Evolutionary conservation across 1,139 yeast genomes (phyloP).

Genomic region (Saccharomyces hybrid): DNA sequence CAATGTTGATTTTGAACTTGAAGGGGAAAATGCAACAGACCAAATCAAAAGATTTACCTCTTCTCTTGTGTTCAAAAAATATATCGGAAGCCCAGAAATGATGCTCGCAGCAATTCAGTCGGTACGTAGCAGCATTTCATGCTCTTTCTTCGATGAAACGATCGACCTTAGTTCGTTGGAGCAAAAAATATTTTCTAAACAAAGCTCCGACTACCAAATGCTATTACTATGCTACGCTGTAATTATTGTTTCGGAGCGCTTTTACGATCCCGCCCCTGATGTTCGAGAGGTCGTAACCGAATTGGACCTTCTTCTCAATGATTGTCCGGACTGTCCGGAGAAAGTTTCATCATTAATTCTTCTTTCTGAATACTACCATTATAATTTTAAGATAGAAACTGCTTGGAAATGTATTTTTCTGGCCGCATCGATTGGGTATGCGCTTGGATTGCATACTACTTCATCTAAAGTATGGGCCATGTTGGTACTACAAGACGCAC

Average conservation of each 20-base stretch:
- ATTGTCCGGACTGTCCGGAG: slow-evolving; percentile 9
- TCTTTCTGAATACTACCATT: slow-evolving; percentile 11
- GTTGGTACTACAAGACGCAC: slow-evolving; percentile 10
- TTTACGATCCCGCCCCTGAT: not conserved
- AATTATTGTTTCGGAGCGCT: not conserved
- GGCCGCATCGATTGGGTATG: slow-evolving; percentile 7
- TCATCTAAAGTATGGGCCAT: slow-evolving; percentile 9
- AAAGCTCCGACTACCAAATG: not conserved
- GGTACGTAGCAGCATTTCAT: not conserved
- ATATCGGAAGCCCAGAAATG: not conserved
- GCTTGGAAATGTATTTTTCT: slow-evolving; percentile 10
- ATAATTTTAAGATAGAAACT: slow-evolving; percentile 8
- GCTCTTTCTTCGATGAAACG: not conserved
- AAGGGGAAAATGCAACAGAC: slow-evolving; percentile 6
- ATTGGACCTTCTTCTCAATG: not conserved
- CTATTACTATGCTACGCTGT: not conserved
- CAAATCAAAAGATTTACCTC: not conserved
- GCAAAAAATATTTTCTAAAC: not conserved
- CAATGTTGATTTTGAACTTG: slow-evolving; percentile 10
- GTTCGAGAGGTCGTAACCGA: not conserved
- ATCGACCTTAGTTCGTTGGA: not conserved
- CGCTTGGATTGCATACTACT: not conserved
- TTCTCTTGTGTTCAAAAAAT: not conserved
- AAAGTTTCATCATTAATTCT: slow-evolving; percentile 9
- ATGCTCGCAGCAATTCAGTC: not conserved